Percentiles rank a stretch among this genome's conserved stretches.
These are phyloP conservation scores for Xylaria sp. DNA, from an alignment of 2,329 filamentous ascomycete genomes.

Conservation along the genomic window DNA sequence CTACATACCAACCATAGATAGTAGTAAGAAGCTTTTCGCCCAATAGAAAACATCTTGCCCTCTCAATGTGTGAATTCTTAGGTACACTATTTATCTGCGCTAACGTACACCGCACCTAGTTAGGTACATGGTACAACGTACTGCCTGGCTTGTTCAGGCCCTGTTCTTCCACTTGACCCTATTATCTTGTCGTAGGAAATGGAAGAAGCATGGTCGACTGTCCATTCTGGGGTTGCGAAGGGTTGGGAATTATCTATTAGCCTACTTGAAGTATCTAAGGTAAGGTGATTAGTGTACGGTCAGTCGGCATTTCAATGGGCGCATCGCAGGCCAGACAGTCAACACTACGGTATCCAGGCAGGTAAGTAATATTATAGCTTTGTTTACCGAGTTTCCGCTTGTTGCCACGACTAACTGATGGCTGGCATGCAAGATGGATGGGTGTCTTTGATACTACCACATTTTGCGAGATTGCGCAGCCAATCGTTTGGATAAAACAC, in stretches of 20 bases:
- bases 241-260: constrained; percentile 1
- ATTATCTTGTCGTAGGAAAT: constrained; percentile 28
- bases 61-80: constrained; percentile 32
- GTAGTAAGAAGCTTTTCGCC: constrained; percentile 33
- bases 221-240: background rate
- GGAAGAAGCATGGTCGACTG: background rate
- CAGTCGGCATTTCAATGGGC: constrained; percentile 38
- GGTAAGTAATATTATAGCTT: constrained; percentile 36
- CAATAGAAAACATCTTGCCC: constrained; percentile 39
- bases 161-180: constrained; percentile 31
- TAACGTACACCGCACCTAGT: constrained; percentile 46
- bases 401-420: constrained; percentile 42
- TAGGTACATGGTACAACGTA: constrained; percentile 2
- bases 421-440: constrained; percentile 32
- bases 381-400: constrained; percentile 39
- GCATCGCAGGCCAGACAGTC: constrained; percentile 27
- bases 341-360: background rate
- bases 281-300: constrained; percentile 39
- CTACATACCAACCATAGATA: constrained; percentile 7
- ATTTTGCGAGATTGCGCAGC: constrained; percentile 36
- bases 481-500: constrained; percentile 35
- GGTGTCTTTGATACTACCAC: constrained; percentile 32
- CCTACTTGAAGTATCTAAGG: background rate
- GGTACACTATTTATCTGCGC: constrained; percentile 28
- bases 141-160: constrained; percentile 8